Percentiles rank a stretch among this genome's conserved stretches.
phyloP scores from a whole-genome alignment of 2,329 filamentous ascomycete species.

The Venturia pyrina region DNA sequence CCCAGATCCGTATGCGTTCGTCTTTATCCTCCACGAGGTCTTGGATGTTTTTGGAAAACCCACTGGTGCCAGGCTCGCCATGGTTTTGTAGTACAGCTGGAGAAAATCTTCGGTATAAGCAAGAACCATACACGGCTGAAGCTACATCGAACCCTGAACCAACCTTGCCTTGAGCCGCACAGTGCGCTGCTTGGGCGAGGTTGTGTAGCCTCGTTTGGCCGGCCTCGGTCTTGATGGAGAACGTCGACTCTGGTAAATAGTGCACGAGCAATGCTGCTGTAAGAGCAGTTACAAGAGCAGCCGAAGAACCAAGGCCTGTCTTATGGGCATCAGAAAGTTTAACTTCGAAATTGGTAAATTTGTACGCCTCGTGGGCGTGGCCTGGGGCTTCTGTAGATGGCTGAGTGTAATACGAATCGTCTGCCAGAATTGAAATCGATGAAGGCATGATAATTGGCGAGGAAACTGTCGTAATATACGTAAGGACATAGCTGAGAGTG shows the following conservation, averaged over 20 bases:
- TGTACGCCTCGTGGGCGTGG: slow-evolving; percentile 23
- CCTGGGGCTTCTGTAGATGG: slow-evolving; percentile 29
- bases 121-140: slow-evolving; percentile 83
- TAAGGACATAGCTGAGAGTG: slow-evolving; percentile 76
- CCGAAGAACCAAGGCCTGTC: slow-evolving; percentile 89
- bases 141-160: slow-evolving; percentile 95
- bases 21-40: slow-evolving; percentile 53
- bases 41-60: slow-evolving; percentile 58
- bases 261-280: slow-evolving; percentile 67
- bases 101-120: slow-evolving; percentile 85
- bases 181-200: slow-evolving; percentile 86
- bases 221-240: slow-evolving; percentile 45
- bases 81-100: slow-evolving; percentile 60
- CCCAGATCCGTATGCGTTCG: slow-evolving; percentile 49
- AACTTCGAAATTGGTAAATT: slow-evolving; percentile 71
- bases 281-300: slow-evolving; percentile 82
- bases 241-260: slow-evolving; percentile 50
- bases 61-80: slow-evolving; percentile 53
- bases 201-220: slow-evolving; percentile 68
- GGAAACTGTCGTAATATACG: slow-evolving; percentile 54
- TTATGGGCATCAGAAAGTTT: slow-evolving; percentile 75
- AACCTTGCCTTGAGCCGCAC: slow-evolving; percentile 91
- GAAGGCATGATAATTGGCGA: slow-evolving; percentile 52
- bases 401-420: slow-evolving; percentile 94
- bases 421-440: slow-evolving; percentile 78